Evolutionary conservation across 164 flowering plant genomes (phyloP).

Genomic region (Aristolochia californica): DNA sequence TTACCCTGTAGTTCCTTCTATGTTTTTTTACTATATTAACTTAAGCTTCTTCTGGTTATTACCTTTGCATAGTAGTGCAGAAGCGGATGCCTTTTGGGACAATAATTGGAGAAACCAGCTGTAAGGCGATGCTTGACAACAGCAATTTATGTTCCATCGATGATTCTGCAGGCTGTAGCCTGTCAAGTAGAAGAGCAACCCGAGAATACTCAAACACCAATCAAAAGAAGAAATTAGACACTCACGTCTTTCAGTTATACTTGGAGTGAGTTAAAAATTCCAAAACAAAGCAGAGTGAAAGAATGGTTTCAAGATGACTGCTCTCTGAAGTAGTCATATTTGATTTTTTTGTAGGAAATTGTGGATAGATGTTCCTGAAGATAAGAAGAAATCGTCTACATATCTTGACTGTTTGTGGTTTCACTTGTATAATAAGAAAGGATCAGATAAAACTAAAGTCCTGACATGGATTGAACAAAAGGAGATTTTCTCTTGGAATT

Average conservation of each 20-base stretch:
- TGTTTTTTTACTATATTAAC: too few species aligned
- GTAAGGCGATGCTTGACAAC: too few species aligned
- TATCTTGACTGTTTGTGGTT: slow-evolving; percentile 27
- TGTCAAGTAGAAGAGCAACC: too few species aligned
- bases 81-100: too few species aligned
- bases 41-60: too few species aligned
- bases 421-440: slow-evolving; percentile 11
- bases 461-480: slow-evolving; percentile 17
- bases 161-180: too few species aligned
- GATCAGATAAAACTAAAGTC: slow-evolving; percentile 13
- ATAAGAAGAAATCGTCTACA: slow-evolving; percentile 12
- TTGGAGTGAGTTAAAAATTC: slow-evolving; percentile 17
- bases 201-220: slow-evolving; percentile 1
- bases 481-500: slow-evolving; percentile 17
- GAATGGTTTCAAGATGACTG: neutral
- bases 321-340: neutral
- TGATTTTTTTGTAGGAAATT: slow-evolving; percentile 13
- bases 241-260: slow-evolving; percentile 14
- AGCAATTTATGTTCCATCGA: too few species aligned
- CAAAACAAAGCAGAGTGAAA: neutral
- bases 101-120: too few species aligned
- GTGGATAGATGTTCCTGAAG: slow-evolving; percentile 16
- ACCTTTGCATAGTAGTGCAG: too few species aligned
- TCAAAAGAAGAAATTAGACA: slow-evolving; percentile 14
- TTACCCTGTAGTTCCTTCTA: too few species aligned